Percentiles rank a stretch among this genome's conserved stretches.
These are phyloP conservation scores for Kodamaea suecica DNA, from an alignment of 1,139 yeast genomes.

Conservation along the genomic window DNA sequence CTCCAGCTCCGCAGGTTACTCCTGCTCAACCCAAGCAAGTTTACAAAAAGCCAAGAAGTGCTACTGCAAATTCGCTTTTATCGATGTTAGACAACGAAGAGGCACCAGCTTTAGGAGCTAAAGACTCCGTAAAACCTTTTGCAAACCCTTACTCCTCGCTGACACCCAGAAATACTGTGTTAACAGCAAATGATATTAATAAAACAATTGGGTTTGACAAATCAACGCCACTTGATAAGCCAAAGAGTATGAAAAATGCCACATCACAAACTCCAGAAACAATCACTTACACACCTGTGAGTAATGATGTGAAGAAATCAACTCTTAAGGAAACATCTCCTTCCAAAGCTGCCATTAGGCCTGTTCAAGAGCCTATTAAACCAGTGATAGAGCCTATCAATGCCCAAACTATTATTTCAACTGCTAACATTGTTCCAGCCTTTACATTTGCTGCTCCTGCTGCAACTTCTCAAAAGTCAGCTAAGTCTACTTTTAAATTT, in stretches of 20 bases:
- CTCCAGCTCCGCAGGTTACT: background rate
- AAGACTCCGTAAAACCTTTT: slow-evolving; percentile 27
- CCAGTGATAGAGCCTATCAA: background rate
- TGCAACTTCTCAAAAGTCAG: background rate
- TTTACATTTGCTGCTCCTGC: background rate
- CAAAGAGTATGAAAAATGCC: slow-evolving; percentile 1
- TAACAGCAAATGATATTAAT: slow-evolving; percentile 38
- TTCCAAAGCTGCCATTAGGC: background rate
- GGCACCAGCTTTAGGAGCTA: slow-evolving; percentile 16
- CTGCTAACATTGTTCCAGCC: background rate
- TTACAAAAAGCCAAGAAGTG: slow-evolving; percentile 41
- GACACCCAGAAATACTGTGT: slow-evolving; percentile 10
- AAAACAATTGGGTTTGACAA: slow-evolving; percentile 37
- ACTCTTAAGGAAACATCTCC: background rate
- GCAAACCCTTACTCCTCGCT: slow-evolving; percentile 53
- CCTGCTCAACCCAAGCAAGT: background rate
- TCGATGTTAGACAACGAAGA: slow-evolving; percentile 49
- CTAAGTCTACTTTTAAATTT: slow-evolving; percentile 1
- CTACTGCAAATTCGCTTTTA: slow-evolving; percentile 63
- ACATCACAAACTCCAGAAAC: background rate
- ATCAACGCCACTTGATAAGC: slow-evolving; percentile 25
- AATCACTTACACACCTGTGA: no score
- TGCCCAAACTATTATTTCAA: background rate
- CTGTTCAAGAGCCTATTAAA: background rate
- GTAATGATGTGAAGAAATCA: background rate